phyloP scores from a whole-genome alignment of 768 basidiomycete species.

The Kwoniella botswanensis region DNA sequence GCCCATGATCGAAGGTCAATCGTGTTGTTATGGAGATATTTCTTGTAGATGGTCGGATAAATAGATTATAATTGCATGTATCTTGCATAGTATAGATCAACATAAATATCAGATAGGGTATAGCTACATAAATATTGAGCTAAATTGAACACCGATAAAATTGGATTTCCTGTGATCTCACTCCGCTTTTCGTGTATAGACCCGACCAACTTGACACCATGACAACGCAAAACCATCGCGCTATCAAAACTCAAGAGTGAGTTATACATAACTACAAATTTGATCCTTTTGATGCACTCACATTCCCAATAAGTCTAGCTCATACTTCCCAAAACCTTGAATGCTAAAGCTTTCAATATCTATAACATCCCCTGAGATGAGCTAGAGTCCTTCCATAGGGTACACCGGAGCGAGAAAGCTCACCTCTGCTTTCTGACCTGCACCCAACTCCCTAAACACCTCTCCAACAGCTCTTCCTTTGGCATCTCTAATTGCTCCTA shows the following conservation, averaged over 20 bases:
- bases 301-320: background rate
- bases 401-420: slow-evolving; percentile 30
- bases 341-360: slow-evolving; percentile 79
- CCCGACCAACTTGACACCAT: no score
- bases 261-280: no score
- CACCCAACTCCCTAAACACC: slow-evolving; percentile 78
- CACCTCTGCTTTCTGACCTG: slow-evolving; percentile 85
- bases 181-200: background rate
- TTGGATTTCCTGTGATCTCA: no score
- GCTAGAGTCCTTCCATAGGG: background rate
- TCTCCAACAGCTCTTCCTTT: slow-evolving; percentile 90
- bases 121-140: background rate
- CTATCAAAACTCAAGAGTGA: no score
- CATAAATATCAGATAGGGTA: background rate
- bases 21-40: background rate
- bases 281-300: no score
- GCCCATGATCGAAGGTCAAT: background rate
- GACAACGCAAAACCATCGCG: no score
- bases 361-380: slow-evolving; percentile 52
- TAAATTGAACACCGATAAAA: background rate
- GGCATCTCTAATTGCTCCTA: slow-evolving; percentile 89
- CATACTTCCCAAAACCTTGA: slow-evolving; percentile 77
- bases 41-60: background rate
- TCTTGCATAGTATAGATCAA: slow-evolving; percentile 5
- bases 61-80: background rate